phyloP scores from a whole-genome alignment of 139 green algal genomes.

The Microglena sp. region DNA sequence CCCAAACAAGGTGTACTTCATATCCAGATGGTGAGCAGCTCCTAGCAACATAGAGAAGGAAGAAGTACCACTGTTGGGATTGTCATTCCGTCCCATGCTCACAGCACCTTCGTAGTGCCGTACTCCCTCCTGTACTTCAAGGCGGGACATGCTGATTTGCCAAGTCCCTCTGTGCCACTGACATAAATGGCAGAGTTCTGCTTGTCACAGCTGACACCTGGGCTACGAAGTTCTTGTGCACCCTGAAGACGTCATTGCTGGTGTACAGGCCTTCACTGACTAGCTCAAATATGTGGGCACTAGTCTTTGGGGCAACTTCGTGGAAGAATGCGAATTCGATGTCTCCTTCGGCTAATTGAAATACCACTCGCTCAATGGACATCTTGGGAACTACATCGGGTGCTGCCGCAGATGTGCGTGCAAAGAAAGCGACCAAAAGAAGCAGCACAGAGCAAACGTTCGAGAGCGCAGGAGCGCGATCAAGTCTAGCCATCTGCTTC shows the following conservation, averaged over 20 bases:
- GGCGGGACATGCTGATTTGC: too few relatives aligned
- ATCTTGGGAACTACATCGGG: too few relatives aligned
- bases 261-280: conserved; percentile 64
- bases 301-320: conserved; percentile 61
- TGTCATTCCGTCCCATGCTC: conserved; percentile 63
- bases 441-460: too few relatives aligned
- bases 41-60: conserved; percentile 80
- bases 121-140: conserved; percentile 62
- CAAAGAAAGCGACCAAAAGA: too few relatives aligned
- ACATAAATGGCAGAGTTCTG: too few relatives aligned
- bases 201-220: too few relatives aligned
- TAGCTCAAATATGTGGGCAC: conserved; percentile 66
- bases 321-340: conserved; percentile 70
- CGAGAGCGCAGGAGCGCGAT: too few relatives aligned
- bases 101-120: conserved; percentile 61
- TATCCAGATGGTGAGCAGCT: conserved; percentile 71
- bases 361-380: conserved; percentile 29
- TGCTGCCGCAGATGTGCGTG: too few relatives aligned
- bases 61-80: conserved; percentile 52
- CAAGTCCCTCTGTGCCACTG: too few relatives aligned
- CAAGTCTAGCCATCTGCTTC: too few relatives aligned
- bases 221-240: conserved; percentile 87
- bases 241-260: conserved; percentile 74
- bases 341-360: conserved; percentile 61
- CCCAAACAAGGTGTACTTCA: conserved; percentile 37